These are phyloP conservation scores for Fraxinus albicans DNA, from an alignment of 305 asterid species.

Conservation along the genomic window DNA sequence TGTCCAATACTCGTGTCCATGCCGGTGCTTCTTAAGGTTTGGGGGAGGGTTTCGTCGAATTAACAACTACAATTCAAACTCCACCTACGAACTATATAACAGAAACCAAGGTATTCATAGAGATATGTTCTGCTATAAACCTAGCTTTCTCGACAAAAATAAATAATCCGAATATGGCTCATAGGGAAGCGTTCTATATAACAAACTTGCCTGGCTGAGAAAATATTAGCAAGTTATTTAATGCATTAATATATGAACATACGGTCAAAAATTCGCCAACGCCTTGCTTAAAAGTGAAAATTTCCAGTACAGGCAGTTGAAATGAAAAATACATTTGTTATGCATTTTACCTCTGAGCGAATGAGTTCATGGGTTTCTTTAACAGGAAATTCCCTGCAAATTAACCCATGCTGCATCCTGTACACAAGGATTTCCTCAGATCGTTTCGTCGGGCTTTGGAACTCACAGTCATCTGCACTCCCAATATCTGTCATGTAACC, in stretches of 20 bases:
- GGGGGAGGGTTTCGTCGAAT: neutral
- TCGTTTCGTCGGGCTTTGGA: slow-evolving; percentile 63
- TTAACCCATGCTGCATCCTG: slow-evolving; percentile 59
- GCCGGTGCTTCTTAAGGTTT: neutral
- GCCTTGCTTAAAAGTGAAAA: neutral
- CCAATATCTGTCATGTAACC: slow-evolving; percentile 64
- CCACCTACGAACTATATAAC: neutral
- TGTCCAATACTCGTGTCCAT: neutral
- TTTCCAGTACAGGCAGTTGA: neutral
- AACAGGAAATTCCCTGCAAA: slow-evolving; percentile 90
- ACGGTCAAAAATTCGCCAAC: neutral
- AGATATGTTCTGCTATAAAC: neutral
- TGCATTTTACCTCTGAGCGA: slow-evolving; percentile 70
- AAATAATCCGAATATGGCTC: neutral
- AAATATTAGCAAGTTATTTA: neutral
- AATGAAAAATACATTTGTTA: slow-evolving; percentile 2
- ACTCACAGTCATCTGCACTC: slow-evolving; percentile 64
- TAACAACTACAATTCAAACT: neutral
- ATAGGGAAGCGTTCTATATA: neutral
- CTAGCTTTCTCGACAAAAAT: neutral
- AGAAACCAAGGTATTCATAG: neutral
- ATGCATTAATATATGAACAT: neutral
- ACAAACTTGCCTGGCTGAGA: neutral
- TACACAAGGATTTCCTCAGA: slow-evolving; percentile 76
- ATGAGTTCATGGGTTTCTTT: slow-evolving; percentile 66